These are phyloP conservation scores for Mycena rosella DNA, from an alignment of 768 basidiomycete genomes.

Conservation along the genomic window DNA sequence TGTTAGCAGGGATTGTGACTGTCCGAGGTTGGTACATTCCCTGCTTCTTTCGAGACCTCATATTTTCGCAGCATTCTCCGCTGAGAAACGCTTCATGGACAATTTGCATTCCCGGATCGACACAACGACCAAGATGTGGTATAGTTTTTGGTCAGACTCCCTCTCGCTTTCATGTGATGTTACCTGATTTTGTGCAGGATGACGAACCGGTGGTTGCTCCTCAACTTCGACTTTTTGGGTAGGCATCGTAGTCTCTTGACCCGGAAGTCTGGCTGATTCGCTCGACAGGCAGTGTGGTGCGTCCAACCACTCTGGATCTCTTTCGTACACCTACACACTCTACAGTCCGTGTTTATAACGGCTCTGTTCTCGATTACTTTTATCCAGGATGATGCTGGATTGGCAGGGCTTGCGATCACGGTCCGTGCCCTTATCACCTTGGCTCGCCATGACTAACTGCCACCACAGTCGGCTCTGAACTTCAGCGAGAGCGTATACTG, in stretches of 20 bases:
- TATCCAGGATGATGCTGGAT: constrained; percentile 63
- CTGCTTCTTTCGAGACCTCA: background rate
- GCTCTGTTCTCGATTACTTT: constrained; percentile 80
- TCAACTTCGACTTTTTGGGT: constrained; percentile 17
- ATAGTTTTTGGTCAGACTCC: constrained; percentile 39
- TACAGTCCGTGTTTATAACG: constrained; percentile 73
- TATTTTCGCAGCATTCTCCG: constrained; percentile 69
- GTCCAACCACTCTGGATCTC: background rate
- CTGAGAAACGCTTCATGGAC: constrained; percentile 82
- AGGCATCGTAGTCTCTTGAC: background rate
- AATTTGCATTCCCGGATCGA: constrained; percentile 81
- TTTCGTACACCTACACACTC: background rate
- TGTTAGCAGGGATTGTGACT: constrained; percentile 90
- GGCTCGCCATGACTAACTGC: too few species aligned
- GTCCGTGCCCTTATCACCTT: constrained; percentile 50
- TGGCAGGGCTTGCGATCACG: constrained; percentile 61
- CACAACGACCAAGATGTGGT: constrained; percentile 86
- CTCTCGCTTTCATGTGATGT: constrained; percentile 51
- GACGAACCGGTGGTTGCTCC: constrained; percentile 6
- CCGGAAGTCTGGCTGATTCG: background rate
- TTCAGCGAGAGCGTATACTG: constrained; percentile 54
- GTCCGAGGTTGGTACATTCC: constrained; percentile 50
- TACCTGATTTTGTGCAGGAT: background rate
- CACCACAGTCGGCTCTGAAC: background rate
- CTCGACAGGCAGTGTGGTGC: background rate